Conservation (phyloP, 306 rosid species). For the Nissolia schottii region DNA sequence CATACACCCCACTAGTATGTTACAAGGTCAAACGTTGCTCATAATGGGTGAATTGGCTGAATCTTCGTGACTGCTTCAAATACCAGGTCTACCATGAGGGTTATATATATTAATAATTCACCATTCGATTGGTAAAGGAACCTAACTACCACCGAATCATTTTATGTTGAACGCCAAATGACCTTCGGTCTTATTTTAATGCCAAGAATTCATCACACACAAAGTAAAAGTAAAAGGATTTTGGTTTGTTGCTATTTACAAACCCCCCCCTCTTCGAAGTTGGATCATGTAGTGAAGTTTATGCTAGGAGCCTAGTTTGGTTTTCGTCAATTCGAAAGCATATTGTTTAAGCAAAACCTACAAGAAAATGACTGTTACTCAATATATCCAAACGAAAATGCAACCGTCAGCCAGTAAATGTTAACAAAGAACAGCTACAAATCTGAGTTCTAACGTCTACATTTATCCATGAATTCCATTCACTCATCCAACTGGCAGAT, state of each 20-base stretch:
- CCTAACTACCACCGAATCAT: background rate
- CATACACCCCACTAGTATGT: background rate
- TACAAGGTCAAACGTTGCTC: conserved; percentile 17
- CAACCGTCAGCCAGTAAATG: too few relatives aligned
- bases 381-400: too few relatives aligned
- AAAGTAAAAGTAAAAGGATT: background rate
- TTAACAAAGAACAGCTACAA: too few relatives aligned
- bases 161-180: background rate
- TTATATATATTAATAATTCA: background rate
- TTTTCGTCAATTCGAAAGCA: too few relatives aligned
- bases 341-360: too few relatives aligned
- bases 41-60: background rate
- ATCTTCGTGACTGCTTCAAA: background rate
- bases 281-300: too few relatives aligned
- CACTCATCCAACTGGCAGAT: background rate
- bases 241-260: too few relatives aligned
- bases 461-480: background rate
- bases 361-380: too few relatives aligned
- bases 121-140: background rate
- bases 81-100: background rate
- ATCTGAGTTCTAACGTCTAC: background rate
- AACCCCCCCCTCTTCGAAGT: background rate
- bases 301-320: too few relatives aligned
- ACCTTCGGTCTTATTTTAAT: background rate
- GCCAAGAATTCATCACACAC: background rate